Evolutionary conservation across 2,329 filamentous ascomycete species (phyloP), one percentile per base, ranked within the genome.

Genomic region (Fusarium redolens): DNA sequence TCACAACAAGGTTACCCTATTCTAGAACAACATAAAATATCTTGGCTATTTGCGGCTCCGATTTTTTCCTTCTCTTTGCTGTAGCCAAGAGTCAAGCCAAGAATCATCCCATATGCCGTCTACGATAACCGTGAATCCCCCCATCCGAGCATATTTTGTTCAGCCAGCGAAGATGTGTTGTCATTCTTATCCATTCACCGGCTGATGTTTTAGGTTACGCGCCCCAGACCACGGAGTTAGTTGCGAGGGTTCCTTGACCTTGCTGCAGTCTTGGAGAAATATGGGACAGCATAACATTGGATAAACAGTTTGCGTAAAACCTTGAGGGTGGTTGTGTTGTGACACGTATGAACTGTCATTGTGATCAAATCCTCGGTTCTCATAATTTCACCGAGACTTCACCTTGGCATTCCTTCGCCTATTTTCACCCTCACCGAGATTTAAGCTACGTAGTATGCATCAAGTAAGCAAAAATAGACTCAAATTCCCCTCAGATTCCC

Each of bases 1-100:
- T 28, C 13, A 56, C 25, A 37, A 44, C 37, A 56, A 40, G 44
- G 37, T 43, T 57, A 56, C 48, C 48, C 58, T 61, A 61, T 28
- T 40, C 38, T n/a, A 30, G 48, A 41, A 44, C 18, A 22, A 54
- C 20, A 22, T 1, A 54, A 20, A 12, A 61, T 37, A 25, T 55
- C 38, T 56, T 61, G 58, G 48, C 38, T 5, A 41, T 43, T 43
- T 56, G 58, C 37, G 37, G 48, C 30, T 61, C 58, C 58, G 58
- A 43, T 43, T 56, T 44, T 35, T 61, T 22, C 58, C 58, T 43
- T 37, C 31, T 37, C 22, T 35, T 13, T 17, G n/a, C 45, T 40
- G 43, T 48, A 57, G 54, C 54, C 40, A 50, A 48, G 31, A 48
- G 6, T 3, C 6, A 10, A 15, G 58, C 37, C 48, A 56, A 61